Evolutionary conservation across 495 filamentous ascomycete genomes (phyloP).

Genomic region (Evansstolkia leycettana): DNA sequence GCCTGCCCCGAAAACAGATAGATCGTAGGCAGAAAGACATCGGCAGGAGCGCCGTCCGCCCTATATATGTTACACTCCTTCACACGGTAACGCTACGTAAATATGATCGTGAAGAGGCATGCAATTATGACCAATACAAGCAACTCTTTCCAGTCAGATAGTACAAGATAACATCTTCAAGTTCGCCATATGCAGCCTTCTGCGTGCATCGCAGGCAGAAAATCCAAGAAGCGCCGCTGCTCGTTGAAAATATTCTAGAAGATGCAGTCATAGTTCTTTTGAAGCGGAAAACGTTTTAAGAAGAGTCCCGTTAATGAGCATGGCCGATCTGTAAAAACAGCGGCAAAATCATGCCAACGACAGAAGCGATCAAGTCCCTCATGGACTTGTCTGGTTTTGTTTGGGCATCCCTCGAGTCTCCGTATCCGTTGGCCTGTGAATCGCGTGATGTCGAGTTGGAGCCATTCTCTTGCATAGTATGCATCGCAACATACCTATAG

Average conservation of each 20-base stretch:
- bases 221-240: no score
- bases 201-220: no score
- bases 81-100: constrained; percentile 19
- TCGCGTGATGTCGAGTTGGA: constrained; percentile 35
- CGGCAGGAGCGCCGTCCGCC: background rate
- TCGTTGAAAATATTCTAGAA: no score
- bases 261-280: no score
- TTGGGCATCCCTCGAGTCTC: constrained; percentile 36
- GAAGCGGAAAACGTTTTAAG: no score
- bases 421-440: constrained; percentile 50
- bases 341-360: constrained; percentile 83
- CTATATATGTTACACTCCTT: constrained; percentile 8
- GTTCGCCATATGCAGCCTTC: no score
- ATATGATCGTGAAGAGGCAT: constrained; percentile 17
- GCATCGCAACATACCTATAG: constrained; percentile 92
- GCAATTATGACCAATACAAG: constrained; percentile 19
- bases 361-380: constrained; percentile 53
- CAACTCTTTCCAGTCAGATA: no score
- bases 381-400: constrained; percentile 31
- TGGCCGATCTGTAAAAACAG: constrained; percentile 85
- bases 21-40: background rate
- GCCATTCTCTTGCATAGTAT: constrained; percentile 85
- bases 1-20: constrained; percentile 1
- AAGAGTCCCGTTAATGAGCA: constrained; percentile 44
- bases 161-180: no score